Evolutionary conservation across 75 land plant species (phyloP), one percentile per base, ranked within the genome.

Genomic region (Pseudotsuga menziesii): DNA sequence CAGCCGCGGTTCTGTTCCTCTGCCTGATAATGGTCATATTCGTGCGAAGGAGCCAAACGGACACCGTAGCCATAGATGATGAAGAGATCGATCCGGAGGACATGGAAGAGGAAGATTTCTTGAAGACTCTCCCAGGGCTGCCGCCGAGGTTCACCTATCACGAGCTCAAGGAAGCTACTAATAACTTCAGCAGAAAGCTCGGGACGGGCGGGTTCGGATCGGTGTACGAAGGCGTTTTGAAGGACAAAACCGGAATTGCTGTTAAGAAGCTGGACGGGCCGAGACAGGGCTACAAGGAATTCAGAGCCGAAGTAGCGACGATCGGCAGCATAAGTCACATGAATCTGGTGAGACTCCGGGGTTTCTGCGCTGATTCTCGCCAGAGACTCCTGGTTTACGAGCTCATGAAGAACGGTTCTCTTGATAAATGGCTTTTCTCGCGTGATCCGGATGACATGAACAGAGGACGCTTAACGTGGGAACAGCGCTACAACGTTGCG

Each of bases 281-380:
- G 22, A 63, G 66, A 29, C 81, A 84, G 35, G 86, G 86, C n/a
- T 58, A 74, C 44, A 78, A 83, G 67, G 80, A 84, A 70, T 84
- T 84, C 57, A 52, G 66, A 32, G 85, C 86, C 15, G 85, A 84
- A 61, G 81, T 84, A 8, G 81, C 87, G 22, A 77, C 85, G 19
- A 84, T 84, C n/a, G 85, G 85, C 59, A 69, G 77, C 77, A 72
- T 83, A 57, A 81, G 76, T 35, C 85, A 84, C 48, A 19, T 74
- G 22, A 84, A 84, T 61, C 73, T 84, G 17, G 86, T 84, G 20
- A 54, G 86, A 35, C 72, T 83, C n/a, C 56, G 75, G 15, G 75
- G 88, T 4, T 83, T 84, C 35, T 84, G 88, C 57, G 82, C 86
- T 3, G 76, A 84, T 19, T 15, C 5, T 4, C 27, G 56, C 3